These are phyloP conservation scores for Solanum virginianum DNA, from an alignment of 257 asterid genomes.

Conservation along the genomic window DNA sequence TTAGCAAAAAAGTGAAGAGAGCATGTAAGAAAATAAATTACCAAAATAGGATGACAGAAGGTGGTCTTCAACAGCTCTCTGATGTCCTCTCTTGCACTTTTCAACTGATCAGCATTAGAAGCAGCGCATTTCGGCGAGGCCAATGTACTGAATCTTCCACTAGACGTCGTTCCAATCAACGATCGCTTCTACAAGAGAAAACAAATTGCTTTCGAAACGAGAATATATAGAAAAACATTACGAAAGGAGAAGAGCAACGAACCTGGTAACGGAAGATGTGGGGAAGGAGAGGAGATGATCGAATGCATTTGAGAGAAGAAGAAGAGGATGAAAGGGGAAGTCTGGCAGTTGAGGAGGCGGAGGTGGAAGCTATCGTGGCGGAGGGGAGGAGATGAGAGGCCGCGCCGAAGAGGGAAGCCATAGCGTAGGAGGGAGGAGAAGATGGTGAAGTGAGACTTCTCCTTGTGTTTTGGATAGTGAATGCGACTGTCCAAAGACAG, in stretches of 20 bases:
- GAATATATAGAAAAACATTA: neutral
- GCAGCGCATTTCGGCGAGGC: constrained; percentile 65
- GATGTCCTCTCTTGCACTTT: constrained; percentile 82
- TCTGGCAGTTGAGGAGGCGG: constrained; percentile 7
- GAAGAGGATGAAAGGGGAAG: constrained; percentile 1
- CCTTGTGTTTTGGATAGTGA: neutral
- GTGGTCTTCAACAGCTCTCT: constrained; percentile 52
- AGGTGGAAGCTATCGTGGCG: constrained; percentile 14
- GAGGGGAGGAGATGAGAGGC: constrained; percentile 37
- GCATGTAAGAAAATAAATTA: neutral
- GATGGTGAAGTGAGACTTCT: neutral
- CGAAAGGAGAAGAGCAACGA: neutral
- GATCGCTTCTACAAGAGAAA: constrained; percentile 24
- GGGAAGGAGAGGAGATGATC: constrained; percentile 44
- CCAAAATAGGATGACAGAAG: constrained; percentile 65
- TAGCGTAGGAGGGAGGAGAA: neutral
- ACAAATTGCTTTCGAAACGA: neutral
- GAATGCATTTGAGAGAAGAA: constrained; percentile 31
- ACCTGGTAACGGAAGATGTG: constrained; percentile 48
- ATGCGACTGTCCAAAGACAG: neutral
- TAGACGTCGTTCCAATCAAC: constrained; percentile 18
- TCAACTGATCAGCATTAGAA: constrained; percentile 68
- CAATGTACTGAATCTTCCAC: constrained; percentile 36
- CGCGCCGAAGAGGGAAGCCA: constrained; percentile 46
- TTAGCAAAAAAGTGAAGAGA: neutral